phyloP scores from a whole-genome alignment of 257 asterid genomes.

The Solanum pimpinellifolium region DNA sequence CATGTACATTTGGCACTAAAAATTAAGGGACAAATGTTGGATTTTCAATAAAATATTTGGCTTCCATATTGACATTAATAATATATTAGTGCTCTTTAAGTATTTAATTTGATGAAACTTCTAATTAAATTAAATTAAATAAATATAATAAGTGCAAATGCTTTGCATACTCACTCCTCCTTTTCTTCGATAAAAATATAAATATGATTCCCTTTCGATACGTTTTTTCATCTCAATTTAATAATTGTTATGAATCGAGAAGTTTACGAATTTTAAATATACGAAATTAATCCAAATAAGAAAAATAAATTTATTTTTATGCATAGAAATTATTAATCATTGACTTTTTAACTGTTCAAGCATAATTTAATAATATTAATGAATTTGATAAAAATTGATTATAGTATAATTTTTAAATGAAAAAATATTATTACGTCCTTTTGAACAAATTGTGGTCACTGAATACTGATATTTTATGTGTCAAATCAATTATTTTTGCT shows the following conservation, averaged over 20 bases:
- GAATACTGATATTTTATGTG: background rate
- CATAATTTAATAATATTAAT: too few species aligned
- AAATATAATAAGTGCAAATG: background rate
- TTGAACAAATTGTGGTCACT: background rate
- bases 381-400: too few species aligned
- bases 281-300: accelerated
- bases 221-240: background rate
- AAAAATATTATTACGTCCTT: background rate
- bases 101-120: background rate
- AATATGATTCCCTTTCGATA: background rate
- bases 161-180: background rate
- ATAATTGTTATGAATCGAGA: too few species aligned
- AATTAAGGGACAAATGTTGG: background rate
- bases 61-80: background rate
- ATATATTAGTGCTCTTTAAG: background rate
- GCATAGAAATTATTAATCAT: too few species aligned
- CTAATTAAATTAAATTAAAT: background rate
- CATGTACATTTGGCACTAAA: background rate
- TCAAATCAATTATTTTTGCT: background rate
- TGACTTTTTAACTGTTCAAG: too few species aligned
- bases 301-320: too few species aligned
- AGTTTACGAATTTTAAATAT: too few species aligned
- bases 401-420: background rate
- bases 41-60: background rate
- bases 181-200: background rate